phyloP scores from a whole-genome alignment of 805 yeast species.

The Crinitomyces ghanaensis region DNA sequence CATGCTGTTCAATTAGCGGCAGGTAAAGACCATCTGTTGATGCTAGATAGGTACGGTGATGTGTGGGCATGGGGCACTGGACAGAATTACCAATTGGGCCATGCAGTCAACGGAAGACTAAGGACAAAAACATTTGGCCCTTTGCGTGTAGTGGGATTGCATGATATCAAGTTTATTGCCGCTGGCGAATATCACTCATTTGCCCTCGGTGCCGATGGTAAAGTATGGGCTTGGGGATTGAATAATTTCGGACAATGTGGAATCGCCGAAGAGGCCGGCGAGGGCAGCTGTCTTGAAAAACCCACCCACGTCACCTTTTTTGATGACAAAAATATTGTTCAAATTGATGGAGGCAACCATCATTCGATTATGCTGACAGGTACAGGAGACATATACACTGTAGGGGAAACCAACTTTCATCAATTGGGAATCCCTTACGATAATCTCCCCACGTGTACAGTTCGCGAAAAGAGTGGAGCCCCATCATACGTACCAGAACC shows the following conservation, averaged over 20 bases:
- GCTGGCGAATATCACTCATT: slow-evolving; percentile 95
- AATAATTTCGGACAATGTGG: slow-evolving; percentile 98
- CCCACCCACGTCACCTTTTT: slow-evolving; percentile 69
- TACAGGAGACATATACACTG: slow-evolving; percentile 64
- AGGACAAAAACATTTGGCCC: slow-evolving; percentile 39
- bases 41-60: slow-evolving; percentile 70
- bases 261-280: slow-evolving; percentile 47
- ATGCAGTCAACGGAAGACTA: slow-evolving; percentile 40
- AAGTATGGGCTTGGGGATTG: slow-evolving; percentile 84
- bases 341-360: slow-evolving; percentile 88
- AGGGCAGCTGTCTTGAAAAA: slow-evolving; percentile 61
- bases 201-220: slow-evolving; percentile 66
- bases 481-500: slow-evolving; percentile 77
- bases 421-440: slow-evolving; percentile 72
- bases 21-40: slow-evolving; percentile 88
- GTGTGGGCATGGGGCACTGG: slow-evolving; percentile 98
- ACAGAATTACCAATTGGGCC: slow-evolving; percentile 84
- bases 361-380: slow-evolving; percentile 69
- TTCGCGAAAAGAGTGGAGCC: slow-evolving; percentile 67
- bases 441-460: slow-evolving; percentile 60
- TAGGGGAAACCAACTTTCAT: slow-evolving; percentile 90
- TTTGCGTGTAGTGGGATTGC: slow-evolving; percentile 72
- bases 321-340: slow-evolving; percentile 39
- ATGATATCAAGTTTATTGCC: slow-evolving; percentile 66
- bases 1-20: slow-evolving; percentile 74